A percentile compares a stretch with the other conserved stretches of the same genome.
These are phyloP conservation scores for Phaffia tasmanica DNA, from an alignment of 768 basidiomycete species.

Conservation along the genomic window DNA sequence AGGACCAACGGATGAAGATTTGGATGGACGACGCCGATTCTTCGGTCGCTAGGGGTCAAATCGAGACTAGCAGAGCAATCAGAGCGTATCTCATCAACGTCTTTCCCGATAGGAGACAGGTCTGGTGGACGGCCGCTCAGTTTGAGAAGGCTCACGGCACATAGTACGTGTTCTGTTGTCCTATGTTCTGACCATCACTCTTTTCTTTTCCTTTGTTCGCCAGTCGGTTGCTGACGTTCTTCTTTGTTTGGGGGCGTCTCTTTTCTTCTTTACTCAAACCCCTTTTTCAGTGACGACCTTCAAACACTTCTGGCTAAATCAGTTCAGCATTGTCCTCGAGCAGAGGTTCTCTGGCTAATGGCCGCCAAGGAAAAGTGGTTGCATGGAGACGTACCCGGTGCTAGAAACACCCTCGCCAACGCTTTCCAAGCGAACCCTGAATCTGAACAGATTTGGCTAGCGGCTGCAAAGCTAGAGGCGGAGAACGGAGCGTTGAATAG, in stretches of 20 bases:
- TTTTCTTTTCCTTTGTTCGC: neutral
- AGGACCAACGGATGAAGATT: constrained; percentile 78
- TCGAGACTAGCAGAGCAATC: constrained; percentile 76
- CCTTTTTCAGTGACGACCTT: constrained; percentile 53
- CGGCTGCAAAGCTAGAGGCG: constrained; percentile 90
- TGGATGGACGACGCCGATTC: constrained; percentile 88
- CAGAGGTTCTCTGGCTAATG: constrained; percentile 96
- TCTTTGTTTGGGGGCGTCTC: neutral
- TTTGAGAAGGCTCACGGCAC: constrained; percentile 86
- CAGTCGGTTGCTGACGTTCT: neutral
- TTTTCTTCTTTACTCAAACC: neutral
- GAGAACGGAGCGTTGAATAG: constrained; percentile 85
- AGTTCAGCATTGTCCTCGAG: constrained; percentile 82
- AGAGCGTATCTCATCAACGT: constrained; percentile 83
- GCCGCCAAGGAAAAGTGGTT: constrained; percentile 96
- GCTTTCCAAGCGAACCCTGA: constrained; percentile 93
- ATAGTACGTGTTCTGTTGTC: constrained; percentile 42
- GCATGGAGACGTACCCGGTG: constrained; percentile 74
- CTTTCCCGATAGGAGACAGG: constrained; percentile 68
- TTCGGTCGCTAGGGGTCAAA: constrained; percentile 58
- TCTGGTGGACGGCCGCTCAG: constrained; percentile 87
- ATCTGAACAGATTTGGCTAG: constrained; percentile 94
- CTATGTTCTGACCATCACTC: constrained; percentile 11
- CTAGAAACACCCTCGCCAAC: constrained; percentile 72
- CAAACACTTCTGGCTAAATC: constrained; percentile 71